These are phyloP conservation scores for Hypoxylon fuscum DNA, from an alignment of 495 filamentous ascomycete genomes.

Conservation along the genomic window DNA sequence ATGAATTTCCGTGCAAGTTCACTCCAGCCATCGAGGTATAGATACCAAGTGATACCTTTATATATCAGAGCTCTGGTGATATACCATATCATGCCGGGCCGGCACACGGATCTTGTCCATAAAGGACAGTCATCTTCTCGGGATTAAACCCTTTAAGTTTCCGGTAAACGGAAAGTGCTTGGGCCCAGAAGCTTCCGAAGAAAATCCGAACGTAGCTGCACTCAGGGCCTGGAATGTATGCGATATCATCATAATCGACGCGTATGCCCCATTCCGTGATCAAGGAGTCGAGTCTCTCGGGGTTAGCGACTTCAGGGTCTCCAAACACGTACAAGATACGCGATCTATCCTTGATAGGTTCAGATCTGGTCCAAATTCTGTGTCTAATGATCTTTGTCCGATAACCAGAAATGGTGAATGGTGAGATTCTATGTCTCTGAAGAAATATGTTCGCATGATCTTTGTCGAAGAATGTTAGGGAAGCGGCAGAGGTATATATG, in stretches of 20 bases:
- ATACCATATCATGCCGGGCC: too few relatives aligned
- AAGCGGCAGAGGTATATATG: constrained; percentile 41
- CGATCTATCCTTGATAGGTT: constrained; percentile 5
- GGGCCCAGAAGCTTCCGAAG: constrained; percentile 35
- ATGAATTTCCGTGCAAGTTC: too few relatives aligned
- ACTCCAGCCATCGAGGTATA: too few relatives aligned
- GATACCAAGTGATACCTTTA: too few relatives aligned
- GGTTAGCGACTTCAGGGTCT: constrained; percentile 16
- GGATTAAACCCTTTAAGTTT: background rate
- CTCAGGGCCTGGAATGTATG: too few relatives aligned
- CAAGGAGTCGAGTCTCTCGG: constrained; percentile 17
- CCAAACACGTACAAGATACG: constrained; percentile 31
- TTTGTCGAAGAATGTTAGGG: constrained; percentile 48
- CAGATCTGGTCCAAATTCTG: constrained; percentile 4
- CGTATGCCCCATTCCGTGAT: too few relatives aligned
- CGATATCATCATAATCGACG: too few relatives aligned
- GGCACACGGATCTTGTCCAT: constrained; percentile 15
- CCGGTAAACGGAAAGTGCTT: constrained; percentile 15
- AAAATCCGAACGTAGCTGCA: background rate
- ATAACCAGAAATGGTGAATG: constrained; percentile 12
- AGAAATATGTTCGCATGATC: constrained; percentile 34
- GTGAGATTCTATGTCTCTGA: background rate
- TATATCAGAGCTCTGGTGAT: too few relatives aligned
- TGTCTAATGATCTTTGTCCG: constrained; percentile 8
- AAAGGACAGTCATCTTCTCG: background rate